Evolutionary conservation across 306 rosid species (phyloP), one percentile per base, ranked within the genome.

Genomic region (Dryas octopetala): DNA sequence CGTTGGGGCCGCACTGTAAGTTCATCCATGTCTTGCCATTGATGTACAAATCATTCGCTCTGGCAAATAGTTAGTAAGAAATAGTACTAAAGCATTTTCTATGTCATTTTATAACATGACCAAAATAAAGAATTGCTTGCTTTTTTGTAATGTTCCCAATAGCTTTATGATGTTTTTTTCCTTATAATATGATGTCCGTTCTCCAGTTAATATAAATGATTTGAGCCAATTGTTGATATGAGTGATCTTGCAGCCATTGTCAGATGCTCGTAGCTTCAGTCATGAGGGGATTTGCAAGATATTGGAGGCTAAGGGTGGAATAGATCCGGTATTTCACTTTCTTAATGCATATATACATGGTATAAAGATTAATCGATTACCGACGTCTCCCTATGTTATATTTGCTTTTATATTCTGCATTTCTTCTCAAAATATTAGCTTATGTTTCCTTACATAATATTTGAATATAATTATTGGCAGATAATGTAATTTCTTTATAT

Each of bases 1-100:
- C 79, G 83, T 0, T 79, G 76, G 83, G 79, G 75, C 4, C 75
- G 79, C 65, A 79, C 79, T 43, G 83, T 79, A 72, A 79, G 83
- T 61, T 49, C 62, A n/a, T 44, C 13, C 71, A 46, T 19, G 9
- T 19, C 5, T 46, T 45, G 13, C 28, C 5, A 19, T 46, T 59
- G 40, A 59, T 59, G 4, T 59, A 45, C 49, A 7, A 66, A 28
- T 66, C 0, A 43, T 1, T 38, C 7, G 53, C 7, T n/a, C n/a
- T 9, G 38, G 16, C 5, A 10, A 14, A 45, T 45, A 40, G 23
- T 65, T 65, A 63, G n/a, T 12, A 38, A 40, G 5, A 66, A 46
- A 15, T 63, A 13, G 49, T 52, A 52, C 19, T 14, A 5, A 52
- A 52, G 57, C 57, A 52, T 52, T 52, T 12, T 52, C 38, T 32